These are phyloP conservation scores for Fusarium mundagurra DNA, from an alignment of 2,329 filamentous ascomycete genomes.

Conservation along the genomic window DNA sequence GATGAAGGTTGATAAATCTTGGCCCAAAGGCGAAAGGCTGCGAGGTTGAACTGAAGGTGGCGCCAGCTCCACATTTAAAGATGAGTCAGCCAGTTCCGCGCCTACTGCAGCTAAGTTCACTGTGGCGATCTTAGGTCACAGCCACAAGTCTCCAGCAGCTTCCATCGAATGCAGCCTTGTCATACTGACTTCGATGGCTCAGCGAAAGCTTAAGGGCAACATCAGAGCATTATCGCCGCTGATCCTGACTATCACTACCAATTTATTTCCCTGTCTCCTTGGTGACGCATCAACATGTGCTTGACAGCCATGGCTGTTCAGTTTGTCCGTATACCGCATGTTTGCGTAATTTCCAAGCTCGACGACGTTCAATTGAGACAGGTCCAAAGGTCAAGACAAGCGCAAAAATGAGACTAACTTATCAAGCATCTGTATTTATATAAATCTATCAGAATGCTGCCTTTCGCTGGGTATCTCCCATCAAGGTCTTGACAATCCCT, in stretches of 20 bases:
- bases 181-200: background rate
- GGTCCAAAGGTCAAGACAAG: background rate
- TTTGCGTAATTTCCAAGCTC: background rate
- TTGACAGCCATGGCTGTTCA: background rate
- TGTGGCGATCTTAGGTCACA: background rate
- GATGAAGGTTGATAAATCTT: background rate
- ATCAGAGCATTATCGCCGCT: background rate
- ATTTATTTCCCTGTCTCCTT: background rate
- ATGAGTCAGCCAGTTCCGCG: background rate
- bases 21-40: background rate
- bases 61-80: background rate
- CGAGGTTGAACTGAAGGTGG: fast-evolving
- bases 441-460: background rate
- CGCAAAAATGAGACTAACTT: background rate
- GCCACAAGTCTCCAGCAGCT: background rate
- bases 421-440: background rate
- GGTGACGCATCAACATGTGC: background rate
- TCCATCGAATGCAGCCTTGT: background rate
- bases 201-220: background rate
- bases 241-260: background rate
- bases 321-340: background rate
- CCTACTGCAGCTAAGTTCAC: fast-evolving
- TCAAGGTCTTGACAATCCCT: background rate
- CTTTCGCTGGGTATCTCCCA: background rate
- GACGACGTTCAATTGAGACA: background rate